These are phyloP conservation scores for Hanseniaspora meyeri DNA, from an alignment of 805 yeast species.

Conservation along the genomic window DNA sequence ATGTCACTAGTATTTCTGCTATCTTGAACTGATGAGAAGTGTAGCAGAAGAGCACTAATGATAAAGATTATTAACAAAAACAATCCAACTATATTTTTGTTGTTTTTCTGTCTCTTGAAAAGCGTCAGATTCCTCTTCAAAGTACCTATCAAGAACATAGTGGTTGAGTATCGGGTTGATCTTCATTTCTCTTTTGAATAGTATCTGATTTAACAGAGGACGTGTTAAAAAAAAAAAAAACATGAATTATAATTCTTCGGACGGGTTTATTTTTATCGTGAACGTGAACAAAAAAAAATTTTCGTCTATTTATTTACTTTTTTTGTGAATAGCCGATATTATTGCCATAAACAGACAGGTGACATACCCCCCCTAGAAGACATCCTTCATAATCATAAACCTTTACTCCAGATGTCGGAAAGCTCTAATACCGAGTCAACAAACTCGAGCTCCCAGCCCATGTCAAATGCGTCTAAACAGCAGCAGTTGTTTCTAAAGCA, in stretches of 20 bases:
- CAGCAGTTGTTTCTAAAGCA: slow-evolving; percentile 11
- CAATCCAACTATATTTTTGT: background rate
- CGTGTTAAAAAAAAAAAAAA: background rate
- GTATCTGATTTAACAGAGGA: background rate
- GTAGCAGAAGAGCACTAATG: background rate
- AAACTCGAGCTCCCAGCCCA: background rate
- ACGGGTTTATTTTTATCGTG: background rate
- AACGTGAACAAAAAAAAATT: background rate
- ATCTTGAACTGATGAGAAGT: background rate
- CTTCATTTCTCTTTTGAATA: background rate
- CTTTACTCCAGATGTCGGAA: background rate
- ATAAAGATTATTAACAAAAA: background rate
- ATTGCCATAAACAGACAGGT: too few relatives aligned
- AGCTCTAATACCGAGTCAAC: background rate
- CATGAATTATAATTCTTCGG: background rate
- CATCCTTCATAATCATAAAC: too few relatives aligned
- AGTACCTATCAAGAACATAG: background rate
- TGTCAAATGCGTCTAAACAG: background rate
- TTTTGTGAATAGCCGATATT: background rate
- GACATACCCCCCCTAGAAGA: too few relatives aligned
- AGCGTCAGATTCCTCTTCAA: background rate
- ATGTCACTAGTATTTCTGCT: background rate
- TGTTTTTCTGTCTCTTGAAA: background rate
- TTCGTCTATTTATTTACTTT: background rate
- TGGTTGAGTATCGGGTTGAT: background rate